These are phyloP conservation scores for Fusarium pilosicola DNA, from an alignment of 2,329 filamentous ascomycete genomes.

Conservation along the genomic window DNA sequence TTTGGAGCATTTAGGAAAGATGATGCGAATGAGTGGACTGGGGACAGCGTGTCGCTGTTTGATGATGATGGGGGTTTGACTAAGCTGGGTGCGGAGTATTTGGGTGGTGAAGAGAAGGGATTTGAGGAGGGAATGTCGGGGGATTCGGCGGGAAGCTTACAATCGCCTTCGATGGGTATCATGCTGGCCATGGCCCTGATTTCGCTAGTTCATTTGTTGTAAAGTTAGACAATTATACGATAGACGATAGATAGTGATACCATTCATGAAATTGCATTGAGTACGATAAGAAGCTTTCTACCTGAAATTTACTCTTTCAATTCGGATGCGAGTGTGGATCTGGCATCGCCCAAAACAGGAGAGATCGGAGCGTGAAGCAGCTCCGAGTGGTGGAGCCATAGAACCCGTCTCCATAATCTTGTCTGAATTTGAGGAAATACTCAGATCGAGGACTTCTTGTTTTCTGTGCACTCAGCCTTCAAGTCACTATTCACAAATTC, in stretches of 20 bases:
- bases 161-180: background rate
- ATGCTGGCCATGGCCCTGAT: background rate
- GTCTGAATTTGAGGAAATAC: background rate
- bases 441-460: no score
- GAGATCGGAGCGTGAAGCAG: background rate
- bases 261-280: background rate
- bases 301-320: background rate
- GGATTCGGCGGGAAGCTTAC: conserved; percentile 6
- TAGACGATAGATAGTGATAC: conserved; percentile 22
- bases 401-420: rapidly evolving
- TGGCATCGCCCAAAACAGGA: rapidly evolving
- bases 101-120: conserved; percentile 52
- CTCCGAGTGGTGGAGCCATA: background rate
- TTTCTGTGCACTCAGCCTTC: background rate
- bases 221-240: background rate
- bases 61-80: conserved; percentile 52
- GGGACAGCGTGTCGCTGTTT: conserved; percentile 51
- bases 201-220: background rate
- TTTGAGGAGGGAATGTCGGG: conserved; percentile 49
- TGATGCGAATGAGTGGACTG: conserved; percentile 53
- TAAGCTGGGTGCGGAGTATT: conserved; percentile 51
- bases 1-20: conserved; percentile 53
- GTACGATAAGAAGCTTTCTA: rapidly evolving
- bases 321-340: background rate
- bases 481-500: background rate